These are phyloP conservation scores for Microdochium nivale DNA, from an alignment of 2,329 filamentous ascomycete species.

Conservation along the genomic window DNA sequence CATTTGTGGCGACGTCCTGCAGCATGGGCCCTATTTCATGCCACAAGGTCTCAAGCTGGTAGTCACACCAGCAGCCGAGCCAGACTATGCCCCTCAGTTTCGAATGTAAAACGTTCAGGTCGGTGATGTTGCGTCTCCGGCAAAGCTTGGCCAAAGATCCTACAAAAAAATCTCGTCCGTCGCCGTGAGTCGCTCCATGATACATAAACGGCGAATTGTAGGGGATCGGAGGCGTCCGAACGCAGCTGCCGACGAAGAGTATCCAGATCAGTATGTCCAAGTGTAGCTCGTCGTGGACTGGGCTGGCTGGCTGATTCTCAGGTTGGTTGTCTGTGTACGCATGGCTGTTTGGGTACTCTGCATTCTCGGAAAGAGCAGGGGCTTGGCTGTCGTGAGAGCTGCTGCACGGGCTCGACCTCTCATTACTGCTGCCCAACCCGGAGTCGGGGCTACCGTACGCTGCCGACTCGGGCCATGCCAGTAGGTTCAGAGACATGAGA, in stretches of 20 bases:
- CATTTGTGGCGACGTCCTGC: neutral
- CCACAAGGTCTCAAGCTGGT: conserved; percentile 11
- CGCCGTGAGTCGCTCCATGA: conserved; percentile 8
- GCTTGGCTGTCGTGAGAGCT: neutral
- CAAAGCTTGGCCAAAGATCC: conserved; percentile 17
- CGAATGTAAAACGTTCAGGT: conserved; percentile 11
- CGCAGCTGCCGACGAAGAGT: conserved; percentile 21
- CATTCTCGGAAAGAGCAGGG: conserved; percentile 5
- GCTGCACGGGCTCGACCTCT: no score
- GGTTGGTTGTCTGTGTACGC: conserved; percentile 2
- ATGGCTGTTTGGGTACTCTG: neutral
- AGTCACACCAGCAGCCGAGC: conserved; percentile 21
- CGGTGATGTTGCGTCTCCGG: conserved; percentile 12
- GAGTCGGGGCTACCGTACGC: conserved; percentile 5
- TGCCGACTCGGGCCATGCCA: conserved; percentile 12
- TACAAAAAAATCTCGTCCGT: conserved; percentile 20
- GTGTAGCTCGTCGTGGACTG: conserved; percentile 13
- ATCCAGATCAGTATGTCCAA: conserved; percentile 19
- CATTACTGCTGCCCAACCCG: conserved; percentile 5
- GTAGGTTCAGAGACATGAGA: conserved; percentile 14
- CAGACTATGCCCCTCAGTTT: conserved; percentile 18
- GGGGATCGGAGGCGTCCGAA: conserved; percentile 12
- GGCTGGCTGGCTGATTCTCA: conserved; percentile 1
- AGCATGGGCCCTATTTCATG: neutral
- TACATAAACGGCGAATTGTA: conserved; percentile 7